These are phyloP conservation scores for Cymbopogon citratus DNA, from an alignment of 176 grass and related monocot genomes.

Conservation along the genomic window DNA sequence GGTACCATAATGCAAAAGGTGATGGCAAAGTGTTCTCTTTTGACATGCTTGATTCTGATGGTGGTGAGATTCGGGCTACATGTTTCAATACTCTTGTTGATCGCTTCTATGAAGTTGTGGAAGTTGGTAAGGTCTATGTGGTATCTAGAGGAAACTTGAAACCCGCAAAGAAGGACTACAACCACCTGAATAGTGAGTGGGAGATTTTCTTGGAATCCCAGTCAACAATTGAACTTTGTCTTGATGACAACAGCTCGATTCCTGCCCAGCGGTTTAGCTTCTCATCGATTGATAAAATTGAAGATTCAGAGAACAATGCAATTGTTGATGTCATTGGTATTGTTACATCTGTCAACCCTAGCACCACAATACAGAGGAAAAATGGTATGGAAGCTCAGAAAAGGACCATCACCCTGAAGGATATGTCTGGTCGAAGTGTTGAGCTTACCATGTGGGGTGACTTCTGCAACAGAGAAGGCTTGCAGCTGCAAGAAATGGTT, in stretches of 20 bases:
- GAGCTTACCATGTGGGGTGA: slow-evolving; percentile 97
- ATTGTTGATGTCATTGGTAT: slow-evolving; percentile 83
- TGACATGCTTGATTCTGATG: slow-evolving; percentile 89
- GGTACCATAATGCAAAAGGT: slow-evolving; percentile 93
- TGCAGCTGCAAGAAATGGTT: slow-evolving; percentile 59
- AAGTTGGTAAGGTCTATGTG: slow-evolving; percentile 92
- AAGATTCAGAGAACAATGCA: slow-evolving; percentile 61
- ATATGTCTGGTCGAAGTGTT: slow-evolving; percentile 78
- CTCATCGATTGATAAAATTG: slow-evolving; percentile 68
- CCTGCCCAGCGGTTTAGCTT: slow-evolving; percentile 81
- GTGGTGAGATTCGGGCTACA: slow-evolving; percentile 78
- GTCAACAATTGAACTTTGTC: slow-evolving; percentile 74
- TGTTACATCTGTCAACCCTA: slow-evolving; percentile 74
- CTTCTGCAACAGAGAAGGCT: slow-evolving; percentile 91
- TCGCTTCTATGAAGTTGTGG: slow-evolving; percentile 76
- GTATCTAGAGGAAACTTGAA: slow-evolving; percentile 88
- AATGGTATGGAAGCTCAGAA: slow-evolving; percentile 92
- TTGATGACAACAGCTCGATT: slow-evolving; percentile 74
- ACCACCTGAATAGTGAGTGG: slow-evolving; percentile 94
- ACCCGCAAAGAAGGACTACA: slow-evolving; percentile 72
- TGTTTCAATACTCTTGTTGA: slow-evolving; percentile 81
- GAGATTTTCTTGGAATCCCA: slow-evolving; percentile 77
- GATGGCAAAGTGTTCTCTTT: slow-evolving; percentile 97
- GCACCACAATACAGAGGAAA: slow-evolving; percentile 72
- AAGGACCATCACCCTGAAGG: slow-evolving; percentile 72